A percentile compares a stretch with the other conserved stretches of the same genome.
phyloP scores from a whole-genome alignment of 2,329 filamentous ascomycete species.

The Sarocladium oryzae region DNA sequence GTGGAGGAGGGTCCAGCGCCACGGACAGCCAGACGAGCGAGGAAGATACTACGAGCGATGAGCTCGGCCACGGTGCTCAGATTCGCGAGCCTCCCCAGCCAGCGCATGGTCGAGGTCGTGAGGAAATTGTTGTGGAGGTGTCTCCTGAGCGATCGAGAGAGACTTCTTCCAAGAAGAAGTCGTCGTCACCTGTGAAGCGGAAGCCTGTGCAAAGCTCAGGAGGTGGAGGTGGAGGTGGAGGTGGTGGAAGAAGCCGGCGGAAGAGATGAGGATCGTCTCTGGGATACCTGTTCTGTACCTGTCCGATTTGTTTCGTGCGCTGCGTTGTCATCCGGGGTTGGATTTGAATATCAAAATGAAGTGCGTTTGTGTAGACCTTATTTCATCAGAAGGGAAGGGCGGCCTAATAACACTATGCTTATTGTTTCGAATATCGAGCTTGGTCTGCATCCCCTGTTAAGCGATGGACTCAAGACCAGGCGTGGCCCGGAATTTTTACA shows the following conservation, averaged over 20 bases:
- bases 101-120: conserved; percentile 18
- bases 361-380: not conserved
- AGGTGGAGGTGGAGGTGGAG: conserved; percentile 13
- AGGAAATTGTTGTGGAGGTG: conserved; percentile 33
- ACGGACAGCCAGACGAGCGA: conserved; percentile 28
- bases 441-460: too few relatives aligned
- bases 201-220: conserved; percentile 29
- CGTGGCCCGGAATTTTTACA: too few relatives aligned
- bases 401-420: not conserved
- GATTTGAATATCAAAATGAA: not conserved
- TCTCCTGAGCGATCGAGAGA: conserved; percentile 21
- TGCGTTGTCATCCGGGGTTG: too few relatives aligned
- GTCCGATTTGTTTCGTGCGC: conserved; percentile 1
- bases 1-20: conserved; percentile 26
- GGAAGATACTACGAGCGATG: conserved; percentile 30
- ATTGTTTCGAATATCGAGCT: too few relatives aligned
- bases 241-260: conserved; percentile 18
- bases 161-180: conserved; percentile 31
- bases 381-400: not conserved
- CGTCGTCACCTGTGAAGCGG: conserved; percentile 34
- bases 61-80: conserved; percentile 28
- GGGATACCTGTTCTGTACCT: conserved; percentile 9
- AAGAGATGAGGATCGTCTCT: conserved; percentile 21
- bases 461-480: too few relatives aligned
- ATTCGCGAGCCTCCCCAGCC: conserved; percentile 22